phyloP scores from a whole-genome alignment of 179 eudicot genomes.

The Beta lomatogona region DNA sequence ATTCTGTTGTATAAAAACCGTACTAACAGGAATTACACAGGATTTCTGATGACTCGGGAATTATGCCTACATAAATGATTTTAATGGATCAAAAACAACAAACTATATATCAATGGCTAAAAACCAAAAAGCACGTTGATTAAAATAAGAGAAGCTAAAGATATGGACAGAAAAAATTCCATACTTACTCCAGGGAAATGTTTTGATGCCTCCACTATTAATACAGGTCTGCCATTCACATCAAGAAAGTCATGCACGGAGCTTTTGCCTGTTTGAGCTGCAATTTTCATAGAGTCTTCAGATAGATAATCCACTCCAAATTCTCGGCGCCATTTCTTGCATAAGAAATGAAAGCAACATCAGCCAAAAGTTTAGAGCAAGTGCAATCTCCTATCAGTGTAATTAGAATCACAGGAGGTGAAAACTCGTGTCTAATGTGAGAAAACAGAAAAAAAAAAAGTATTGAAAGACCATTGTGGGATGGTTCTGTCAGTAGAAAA shows the following conservation, averaged over 20 bases:
- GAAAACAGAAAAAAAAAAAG: neutral
- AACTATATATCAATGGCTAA: neutral
- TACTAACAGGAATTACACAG: neutral
- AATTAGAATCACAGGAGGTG: neutral
- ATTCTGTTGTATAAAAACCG: neutral
- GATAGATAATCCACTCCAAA: conserved; percentile 79
- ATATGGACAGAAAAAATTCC: neutral
- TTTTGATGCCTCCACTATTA: conserved; percentile 79
- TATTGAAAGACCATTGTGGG: neutral
- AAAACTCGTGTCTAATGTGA: neutral
- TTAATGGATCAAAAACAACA: neutral
- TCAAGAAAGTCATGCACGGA: conserved; percentile 75
- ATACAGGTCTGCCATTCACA: conserved; percentile 68
- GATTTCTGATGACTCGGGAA: neutral
- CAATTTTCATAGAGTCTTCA: conserved; percentile 64
- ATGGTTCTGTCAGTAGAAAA: neutral
- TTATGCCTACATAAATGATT: neutral
- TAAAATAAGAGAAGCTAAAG: neutral
- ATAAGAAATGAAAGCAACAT: conserved; percentile 27
- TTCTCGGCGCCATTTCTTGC: conserved; percentile 85
- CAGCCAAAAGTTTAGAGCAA: conserved; percentile 10
- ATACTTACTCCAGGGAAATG: conserved; percentile 75
- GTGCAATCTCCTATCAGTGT: neutral
- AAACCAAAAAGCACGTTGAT: neutral
- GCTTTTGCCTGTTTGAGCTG: conserved; percentile 78